phyloP scores from a whole-genome alignment of 2,329 filamentous ascomycete genomes.

The Chrysoporthe puriensis region DNA sequence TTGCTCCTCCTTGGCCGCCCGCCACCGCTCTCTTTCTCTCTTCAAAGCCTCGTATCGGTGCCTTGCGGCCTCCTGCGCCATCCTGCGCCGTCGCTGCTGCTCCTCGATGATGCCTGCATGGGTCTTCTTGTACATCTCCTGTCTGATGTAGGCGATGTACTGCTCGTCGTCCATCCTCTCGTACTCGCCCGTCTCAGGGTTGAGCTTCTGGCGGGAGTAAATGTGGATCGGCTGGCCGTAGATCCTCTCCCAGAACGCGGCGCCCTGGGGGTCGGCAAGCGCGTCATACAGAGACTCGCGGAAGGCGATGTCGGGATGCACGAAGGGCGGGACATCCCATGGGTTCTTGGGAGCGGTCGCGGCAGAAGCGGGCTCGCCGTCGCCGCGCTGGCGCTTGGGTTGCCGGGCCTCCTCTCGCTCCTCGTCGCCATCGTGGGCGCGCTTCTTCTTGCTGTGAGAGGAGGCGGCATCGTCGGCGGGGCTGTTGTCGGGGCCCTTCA shows the following conservation, averaged over 20 bases:
- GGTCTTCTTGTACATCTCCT: conserved; percentile 94
- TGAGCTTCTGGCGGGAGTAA: conserved; percentile 59
- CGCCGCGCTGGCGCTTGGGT: background rate
- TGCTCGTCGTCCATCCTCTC: conserved; percentile 92
- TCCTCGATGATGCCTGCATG: conserved; percentile 83
- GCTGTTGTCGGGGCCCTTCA: background rate
- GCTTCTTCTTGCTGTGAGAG: background rate
- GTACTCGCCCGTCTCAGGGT: conserved; percentile 56
- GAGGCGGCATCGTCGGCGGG: conserved; percentile 1
- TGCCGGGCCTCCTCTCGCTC: background rate
- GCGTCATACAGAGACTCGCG: conserved; percentile 95
- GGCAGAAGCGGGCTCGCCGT: background rate
- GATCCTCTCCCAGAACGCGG: conserved; percentile 92
- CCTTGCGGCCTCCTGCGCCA: conserved; percentile 42
- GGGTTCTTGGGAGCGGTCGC: conserved; percentile 35
- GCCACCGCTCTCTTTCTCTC: conserved; percentile 44
- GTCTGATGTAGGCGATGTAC: conserved; percentile 83
- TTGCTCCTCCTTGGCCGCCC: conserved; percentile 40
- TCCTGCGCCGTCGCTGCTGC: conserved; percentile 55
- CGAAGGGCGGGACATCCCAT: background rate
- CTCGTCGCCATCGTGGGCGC: background rate
- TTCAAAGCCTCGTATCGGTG: conserved; percentile 66
- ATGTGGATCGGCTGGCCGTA: conserved; percentile 93
- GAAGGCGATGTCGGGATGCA: conserved; percentile 74
- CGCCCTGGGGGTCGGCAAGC: conserved; percentile 94